Evolutionary conservation across 768 basidiomycete genomes (phyloP), one percentile per base, ranked within the genome.

Genomic region (Calocybe gangraenosa): DNA sequence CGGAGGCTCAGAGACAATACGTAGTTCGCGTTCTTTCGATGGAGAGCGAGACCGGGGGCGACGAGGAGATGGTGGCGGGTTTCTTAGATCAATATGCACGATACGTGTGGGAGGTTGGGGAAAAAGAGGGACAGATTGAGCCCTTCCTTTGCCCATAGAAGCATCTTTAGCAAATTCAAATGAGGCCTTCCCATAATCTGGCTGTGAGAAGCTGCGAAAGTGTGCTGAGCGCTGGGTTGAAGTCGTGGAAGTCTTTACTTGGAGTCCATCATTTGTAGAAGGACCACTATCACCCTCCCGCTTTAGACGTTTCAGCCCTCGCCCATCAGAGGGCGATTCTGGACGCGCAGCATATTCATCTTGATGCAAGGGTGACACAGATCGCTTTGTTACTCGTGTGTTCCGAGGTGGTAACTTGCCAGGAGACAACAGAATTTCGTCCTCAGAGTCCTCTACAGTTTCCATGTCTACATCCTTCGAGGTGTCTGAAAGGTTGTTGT

Each of bases 341-440:
- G 59, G 51, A 8, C 47, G 42, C 19, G 40, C 35, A 10, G 50
- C 35, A 44, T 68, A 65, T 41, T 65, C 68, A 37, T 66, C 60
- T 37, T 47, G 46, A 11, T 51, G 54, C 42, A 61, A 54, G 18
- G 68, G 72, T 7, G 73, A 72, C 25, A 65, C 70, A 3, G 69
- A 68, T 37, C 73, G 69, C 49, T 73, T 73, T 14, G 65, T 54
- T 34, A 48, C 58, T 21, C 50, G 48, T 18, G 53, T 45, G 8
- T 42, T 48, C 21, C 51, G 53, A 1, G 44, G 37, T 43, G 50
- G 43, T 28, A 5, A 11, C 55, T 71, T 75, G 10, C 57, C 53
- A 20, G 73, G 73, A 2, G 74, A 74, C 31, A 78, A 60, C 22
- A 75, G 59, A 22, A 73, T 60, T 53, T 78, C 76, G 56, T 77